Base-by-base conservation (phyloP, 371 early-diverging fungal genomes). In the Blastocladiella emersonii region DNA sequence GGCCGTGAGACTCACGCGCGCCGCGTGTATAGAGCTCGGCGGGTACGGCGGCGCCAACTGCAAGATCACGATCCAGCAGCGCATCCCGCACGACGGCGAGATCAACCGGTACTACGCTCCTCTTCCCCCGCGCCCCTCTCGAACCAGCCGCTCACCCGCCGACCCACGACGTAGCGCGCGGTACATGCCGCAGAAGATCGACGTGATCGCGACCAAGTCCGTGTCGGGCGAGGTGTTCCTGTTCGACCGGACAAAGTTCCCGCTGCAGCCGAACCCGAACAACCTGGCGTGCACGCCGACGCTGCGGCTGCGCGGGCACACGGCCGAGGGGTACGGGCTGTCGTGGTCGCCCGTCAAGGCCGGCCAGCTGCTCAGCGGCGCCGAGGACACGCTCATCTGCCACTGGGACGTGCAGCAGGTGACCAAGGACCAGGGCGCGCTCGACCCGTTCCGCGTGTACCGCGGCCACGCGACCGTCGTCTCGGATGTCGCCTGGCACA, bases 221-320 rank as follows among this genome's bases (percentile, higher is more conserved):
- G 85, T 88, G 39, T 72, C 76, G 39, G 93, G 93, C 17, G 91
- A 93, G 35, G 90, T 98, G 51, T 89, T 86, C 68, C 78, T 99
- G 45, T 98, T 95, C 79, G 98, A 98, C 74, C 86, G 93, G 63
- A 98, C 98, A n/a, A 87, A 87, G 44, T 95, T 93, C 72, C 80
- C 88, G 51, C 81, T 84, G 43, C 79, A 79, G 57, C 92, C 95
- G 1, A 79, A 78, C 56, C 77, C 79, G 0, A 36, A 36, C n/a
- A 25, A 85, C 67, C 84, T 84, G n/a, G 72, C 79, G 32, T 90
- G 90, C 72, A 81, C 76, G 49, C 98, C 98, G 1, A 89, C 95
- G 60, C 77, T 94, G 53, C 77, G 83, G 57, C 78, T 99, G 56
- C 78, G 79, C 55, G 97, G 98, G 4, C 98, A 98, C 70, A 73